Base-by-base conservation (phyloP, 1,284 basidiomycete species). In the Exsudoporus floridanus region DNA sequence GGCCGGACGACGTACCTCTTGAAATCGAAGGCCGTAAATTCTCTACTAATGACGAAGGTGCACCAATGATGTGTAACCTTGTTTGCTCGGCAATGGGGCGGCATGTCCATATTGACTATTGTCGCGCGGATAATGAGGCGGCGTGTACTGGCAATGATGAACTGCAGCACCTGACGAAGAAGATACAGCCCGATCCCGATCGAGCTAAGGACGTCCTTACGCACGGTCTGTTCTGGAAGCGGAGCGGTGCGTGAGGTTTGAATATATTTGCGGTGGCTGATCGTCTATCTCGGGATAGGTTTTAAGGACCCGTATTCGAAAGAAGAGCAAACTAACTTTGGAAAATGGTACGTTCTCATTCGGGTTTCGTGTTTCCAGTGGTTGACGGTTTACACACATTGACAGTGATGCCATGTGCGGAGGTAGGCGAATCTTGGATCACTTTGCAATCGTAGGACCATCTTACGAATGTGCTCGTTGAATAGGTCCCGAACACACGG, bases 31-130 rank as follows among this genome's bases (percentile, higher is more conserved):
- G 83, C 3, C 74, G 75, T 45, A 79, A 75, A 49, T 86, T 82
- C 60, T 79, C 74, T 2, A 60, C 77, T 0, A 74, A 76, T n/a
- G 82, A 84, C 47, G 78, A 81, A 42, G 83, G 84, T 12, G 82
- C 81, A 1, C 84, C 83, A 0, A 82, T 84, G 79, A 73, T 86
- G 68, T 86, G 83, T 61, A 81, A 76, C 44, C 69, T 84, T 16
- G 63, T 82, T 21, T 86, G 84, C 54, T 71, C 74, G 2, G 70
- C 76, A 8, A 72, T 84, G 65, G 82, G 81, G 8, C 59, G 76
- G 13, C 83, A 86, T 48, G 68, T 71, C 0, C 84, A 86, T 57
- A 67, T 86, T 30, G 82, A 80, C 56, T 80, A 77, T 54, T 86
- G 84, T 60, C 75, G 79, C 0, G 67, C 76, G 0, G 60, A 65